phyloP scores from a whole-genome alignment of 805 yeast species.

The Debaryomyces castellii region DNA sequence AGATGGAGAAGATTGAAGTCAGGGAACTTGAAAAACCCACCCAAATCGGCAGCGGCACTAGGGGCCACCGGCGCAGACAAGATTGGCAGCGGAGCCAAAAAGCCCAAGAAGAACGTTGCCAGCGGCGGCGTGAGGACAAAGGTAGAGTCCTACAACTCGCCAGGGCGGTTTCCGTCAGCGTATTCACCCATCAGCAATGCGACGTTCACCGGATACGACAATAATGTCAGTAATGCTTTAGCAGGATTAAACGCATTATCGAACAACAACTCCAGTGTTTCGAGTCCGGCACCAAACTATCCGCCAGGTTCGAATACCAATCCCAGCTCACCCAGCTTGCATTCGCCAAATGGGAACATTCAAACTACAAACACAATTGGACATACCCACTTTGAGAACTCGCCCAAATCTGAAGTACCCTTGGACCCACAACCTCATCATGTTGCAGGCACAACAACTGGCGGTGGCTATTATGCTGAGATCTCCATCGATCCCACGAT shows the following conservation, averaged over 20 bases:
- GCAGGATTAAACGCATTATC: conserved; percentile 45
- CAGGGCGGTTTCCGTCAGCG: conserved; percentile 23
- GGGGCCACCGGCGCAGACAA: neutral
- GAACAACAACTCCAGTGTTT: conserved; percentile 28
- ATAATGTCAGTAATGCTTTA: conserved; percentile 39
- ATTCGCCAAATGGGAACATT: conserved; percentile 17
- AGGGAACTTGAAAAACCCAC: conserved; percentile 45
- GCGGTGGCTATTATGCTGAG: conserved; percentile 38
- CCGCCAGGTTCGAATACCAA: conserved; percentile 10
- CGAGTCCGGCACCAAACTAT: conserved; percentile 26
- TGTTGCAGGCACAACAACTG: conserved; percentile 5
- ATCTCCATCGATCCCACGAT: conserved; percentile 45
- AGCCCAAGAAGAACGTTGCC: conserved; percentile 5
- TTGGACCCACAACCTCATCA: conserved; percentile 7
- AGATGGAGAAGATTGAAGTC: conserved; percentile 47
- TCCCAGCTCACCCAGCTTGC: conserved; percentile 11
- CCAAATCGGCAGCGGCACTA: conserved; percentile 31
- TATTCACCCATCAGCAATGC: conserved; percentile 36
- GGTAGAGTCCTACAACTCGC: conserved; percentile 4
- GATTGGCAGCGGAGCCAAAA: conserved; percentile 3
- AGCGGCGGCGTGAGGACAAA: conserved; percentile 1
- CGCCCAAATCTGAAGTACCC: conserved; percentile 22
- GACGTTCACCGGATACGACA: conserved; percentile 42
- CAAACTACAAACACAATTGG: conserved; percentile 7
- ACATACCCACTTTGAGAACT: conserved; percentile 16